These are phyloP conservation scores for Neohortaea acidophila DNA, from an alignment of 495 filamentous ascomycete species.

Conservation along the genomic window DNA sequence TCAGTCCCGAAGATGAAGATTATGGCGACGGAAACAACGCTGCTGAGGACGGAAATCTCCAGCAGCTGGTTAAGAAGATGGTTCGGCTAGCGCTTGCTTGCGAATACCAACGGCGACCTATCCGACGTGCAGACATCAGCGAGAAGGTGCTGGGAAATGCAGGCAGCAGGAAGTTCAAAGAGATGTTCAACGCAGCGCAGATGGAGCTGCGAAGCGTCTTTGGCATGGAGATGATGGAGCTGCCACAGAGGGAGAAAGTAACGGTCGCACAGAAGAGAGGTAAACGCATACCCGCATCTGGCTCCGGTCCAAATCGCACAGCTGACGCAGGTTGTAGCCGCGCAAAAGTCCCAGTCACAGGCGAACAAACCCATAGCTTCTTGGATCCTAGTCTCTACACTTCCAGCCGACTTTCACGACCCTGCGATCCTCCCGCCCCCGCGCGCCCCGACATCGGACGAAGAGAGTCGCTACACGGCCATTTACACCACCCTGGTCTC, in stretches of 20 bases:
- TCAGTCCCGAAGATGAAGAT: conserved; percentile 2
- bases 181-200: conserved; percentile 29
- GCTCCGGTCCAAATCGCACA: not conserved
- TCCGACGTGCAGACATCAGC: conserved; percentile 62
- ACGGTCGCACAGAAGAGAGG: conserved; percentile 61
- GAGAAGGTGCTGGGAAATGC: conserved; percentile 41
- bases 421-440: conserved; percentile 54
- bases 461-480: conserved; percentile 64
- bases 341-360: conserved; percentile 30
- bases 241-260: conserved; percentile 65
- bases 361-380: conserved; percentile 32
- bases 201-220: conserved; percentile 44
- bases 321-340: conserved; percentile 31
- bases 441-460: conserved; percentile 41
- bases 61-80: conserved; percentile 72
- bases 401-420: conserved; percentile 49
- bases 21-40: not conserved
- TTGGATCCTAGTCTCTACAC: conserved; percentile 57
- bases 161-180: conserved; percentile 24
- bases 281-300: conserved; percentile 25
- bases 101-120: conserved; percentile 67
- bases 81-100: conserved; percentile 79
- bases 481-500: conserved; percentile 67
- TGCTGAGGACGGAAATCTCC: conserved; percentile 26
- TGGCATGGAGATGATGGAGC: conserved; percentile 74